These are phyloP conservation scores for Symbiotaphrina buchneri DNA, from an alignment of 495 filamentous ascomycete species.

Conservation along the genomic window DNA sequence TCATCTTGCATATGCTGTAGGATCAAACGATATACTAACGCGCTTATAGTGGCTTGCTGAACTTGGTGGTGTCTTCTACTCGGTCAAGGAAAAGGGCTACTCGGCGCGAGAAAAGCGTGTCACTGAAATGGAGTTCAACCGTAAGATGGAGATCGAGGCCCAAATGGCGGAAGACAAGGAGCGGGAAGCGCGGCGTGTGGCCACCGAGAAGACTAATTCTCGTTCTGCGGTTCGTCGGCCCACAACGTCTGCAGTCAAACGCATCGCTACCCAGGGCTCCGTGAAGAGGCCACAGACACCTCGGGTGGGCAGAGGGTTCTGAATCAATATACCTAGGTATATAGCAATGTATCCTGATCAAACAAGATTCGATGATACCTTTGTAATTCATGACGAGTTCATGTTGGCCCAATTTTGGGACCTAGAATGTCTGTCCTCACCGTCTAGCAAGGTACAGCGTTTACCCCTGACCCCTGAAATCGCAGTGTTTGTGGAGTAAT, in stretches of 20 bases:
- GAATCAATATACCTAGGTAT: too few species aligned
- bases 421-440: too few species aligned
- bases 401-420: too few species aligned
- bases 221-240: neutral
- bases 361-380: too few species aligned
- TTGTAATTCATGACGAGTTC: too few species aligned
- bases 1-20: neutral
- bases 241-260: conserved; percentile 7
- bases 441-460: too few species aligned
- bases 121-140: conserved; percentile 85
- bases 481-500: too few species aligned
- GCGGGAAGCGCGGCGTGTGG: conserved; percentile 16
- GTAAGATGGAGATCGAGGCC: conserved; percentile 85
- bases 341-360: too few species aligned
- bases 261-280: conserved; percentile 11
- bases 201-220: conserved; percentile 31
- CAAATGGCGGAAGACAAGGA: conserved; percentile 80
- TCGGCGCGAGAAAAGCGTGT: conserved; percentile 72
- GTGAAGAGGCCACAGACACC: conserved; percentile 16
- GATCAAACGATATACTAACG: neutral
- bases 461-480: too few species aligned
- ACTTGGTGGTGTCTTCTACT: conserved; percentile 96
- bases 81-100: conserved; percentile 93
- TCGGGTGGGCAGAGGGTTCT: conserved; percentile 13
- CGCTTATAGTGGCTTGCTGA: conserved; percentile 66